Evolutionary conservation across 371 early-diverging fungal genomes (phyloP), one percentile per base, ranked within the genome.

Genomic region (Lichtheimia corymbifera): DNA sequence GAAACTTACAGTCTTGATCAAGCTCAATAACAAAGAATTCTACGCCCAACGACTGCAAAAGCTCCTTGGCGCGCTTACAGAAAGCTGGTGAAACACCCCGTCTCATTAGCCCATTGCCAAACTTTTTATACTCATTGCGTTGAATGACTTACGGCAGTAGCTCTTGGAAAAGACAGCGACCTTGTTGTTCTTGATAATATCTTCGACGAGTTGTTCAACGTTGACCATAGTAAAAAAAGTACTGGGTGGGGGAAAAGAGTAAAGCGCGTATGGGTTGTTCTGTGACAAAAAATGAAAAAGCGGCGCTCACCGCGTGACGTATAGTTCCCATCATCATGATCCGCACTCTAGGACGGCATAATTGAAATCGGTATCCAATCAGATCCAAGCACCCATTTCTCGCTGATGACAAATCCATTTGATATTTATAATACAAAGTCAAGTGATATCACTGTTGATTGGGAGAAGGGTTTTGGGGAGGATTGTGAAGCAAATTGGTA

Each of bases 141-240:
- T 11, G 52, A 35, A 7, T 43, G 18, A 51, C 69, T 54, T 61
- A 72, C 90, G 93, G 77, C 94, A 95, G 71, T 85, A 84, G 12
- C 86, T 72, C 80, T 95, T 95, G 55, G 89, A 84, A 77, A 93
- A 94, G 28, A 94, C 76, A 62, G 55, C 68, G 50, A 73, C 53
- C 43, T 54, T 64, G 65, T 64, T 64, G 41, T 66, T 47, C 14
- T 47, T 47, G 43, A 66, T 66, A 15, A 50, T n/a, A 15, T 66
- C 58, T 47, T 66, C 62, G 35, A 62, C 66, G 35, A 66, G n/a
- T 49, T 66, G 53, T 53, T 61, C 62, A 45, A 54, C 30, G 25
- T 15, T 49, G 53, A 58, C 52, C 66, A 66, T 66, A 22, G 47
- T 47, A n/a, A n/a, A 43, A 12, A 47, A 47, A 35, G 35, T 35